Base-by-base conservation (phyloP, 805 yeast genomes). In the Lachancea dasiensis region DNA sequence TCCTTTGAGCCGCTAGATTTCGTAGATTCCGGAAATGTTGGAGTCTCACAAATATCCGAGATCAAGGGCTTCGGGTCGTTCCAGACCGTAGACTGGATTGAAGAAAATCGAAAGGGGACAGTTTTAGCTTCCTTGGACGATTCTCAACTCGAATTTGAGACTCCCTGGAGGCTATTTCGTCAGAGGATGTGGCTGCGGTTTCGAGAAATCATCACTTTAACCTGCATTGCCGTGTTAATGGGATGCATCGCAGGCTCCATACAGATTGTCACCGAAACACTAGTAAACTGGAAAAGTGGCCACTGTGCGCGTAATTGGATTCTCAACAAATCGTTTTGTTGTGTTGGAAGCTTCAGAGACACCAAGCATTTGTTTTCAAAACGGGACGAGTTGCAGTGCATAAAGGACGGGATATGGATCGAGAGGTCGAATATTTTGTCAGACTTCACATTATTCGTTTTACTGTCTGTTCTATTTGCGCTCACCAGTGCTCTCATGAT, bases 241-340 rank as follows among this genome's bases (percentile, higher is more conserved):
- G 99, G 99, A 3, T 51, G 74, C 2, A 79, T 86, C 26, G 97
- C 98, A 0, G 95, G 86, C 0, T 68, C 73, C 13, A 64, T 92
- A 37, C 87, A 85, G 51, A 74, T 90, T 13, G 70, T 86, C 13
- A 86, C 97, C 0, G 90, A 86, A 36, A 86, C 89, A 74, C 62
- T 92, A n/a, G 81, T 86, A 3, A 81, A 81, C 51, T 60, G 87
- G 44, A 76, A 86, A 44, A 64, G 74, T 2, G 98, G 98, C 0
- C 76, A 80, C 59, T 92, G 98, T 62, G 56, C 75, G 1, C 60
- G 70, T 14, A 75, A 77, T 22, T 76, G 86, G 58, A 77, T 87
- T 49, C 65, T 87, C 22, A 86, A 77, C 59, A 72, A 73, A 54
- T 67, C 75, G 6, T 85, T 86, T 50, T 92, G 98, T 60, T 90